Base-by-base conservation (phyloP, 257 asterid genomes). In the Gardenia jasminoides region DNA sequence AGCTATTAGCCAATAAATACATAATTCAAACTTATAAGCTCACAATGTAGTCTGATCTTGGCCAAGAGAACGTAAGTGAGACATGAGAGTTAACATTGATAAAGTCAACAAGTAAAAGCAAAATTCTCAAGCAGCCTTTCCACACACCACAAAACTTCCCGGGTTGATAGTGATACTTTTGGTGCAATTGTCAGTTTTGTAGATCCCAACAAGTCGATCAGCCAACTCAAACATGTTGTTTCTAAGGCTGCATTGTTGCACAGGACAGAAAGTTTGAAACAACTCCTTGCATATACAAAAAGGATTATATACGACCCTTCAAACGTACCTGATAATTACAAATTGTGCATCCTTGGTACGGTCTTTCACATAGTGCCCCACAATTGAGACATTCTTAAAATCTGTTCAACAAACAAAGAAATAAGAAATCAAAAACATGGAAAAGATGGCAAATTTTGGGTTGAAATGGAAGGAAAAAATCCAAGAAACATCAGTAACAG, bases 261-360 rank as follows among this genome's bases (percentile, higher is more conserved):
- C n/a, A 58, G 50, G 68, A 54, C 7, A 75, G 7, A 43, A 36
- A 39, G 48, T 30, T 17, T 52, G 76, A 78, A 61, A 70, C 17
- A 39, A 69, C 39, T 36, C 52, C 39, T 36, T 41, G 22, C 36
- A 10, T 41, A 78, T 33, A 56, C 31, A 28, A 70, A 47, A 71
- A 41, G 10, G 47, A 26, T n/a, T 24, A 58, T 10, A 6, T 67
- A 31, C 46, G 82, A 61, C 79, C 70, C 56, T 26, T 47, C 7
- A 19, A 26, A 74, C 13, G 44, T 76, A 93, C 98, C 99, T 96
- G 83, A 93, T 96, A 82, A 96, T 96, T 48, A 96, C 90, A 88
- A 96, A 96, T 72, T 96, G 99, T 33, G 99, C 99, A 86, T 96
- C 97, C 89, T 96, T 93, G 1, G 99, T 96, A 39, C 99, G 97